These are phyloP conservation scores for Yamadazyma dushanensis DNA, from an alignment of 1,139 yeast genomes.

Conservation along the genomic window DNA sequence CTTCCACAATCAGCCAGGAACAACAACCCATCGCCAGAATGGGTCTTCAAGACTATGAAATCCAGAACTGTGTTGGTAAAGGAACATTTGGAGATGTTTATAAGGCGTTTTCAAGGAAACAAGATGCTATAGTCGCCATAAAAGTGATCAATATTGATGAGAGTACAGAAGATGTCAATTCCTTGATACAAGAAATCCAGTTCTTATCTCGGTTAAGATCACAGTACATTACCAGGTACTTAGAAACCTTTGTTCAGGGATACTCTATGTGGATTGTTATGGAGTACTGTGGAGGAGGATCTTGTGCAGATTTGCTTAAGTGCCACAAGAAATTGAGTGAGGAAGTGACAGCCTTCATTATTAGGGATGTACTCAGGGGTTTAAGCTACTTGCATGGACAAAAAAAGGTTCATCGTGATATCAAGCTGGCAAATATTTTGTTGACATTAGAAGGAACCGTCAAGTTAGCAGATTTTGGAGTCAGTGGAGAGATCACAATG, in stretches of 20 bases:
- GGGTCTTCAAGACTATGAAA: slow-evolving; percentile 29
- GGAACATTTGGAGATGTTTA: slow-evolving; percentile 91
- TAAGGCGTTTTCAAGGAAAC: slow-evolving; percentile 46
- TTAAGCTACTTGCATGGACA: slow-evolving; percentile 71
- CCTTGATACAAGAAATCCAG: slow-evolving; percentile 71
- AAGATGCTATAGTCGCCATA: slow-evolving; percentile 59
- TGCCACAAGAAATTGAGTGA: slow-evolving; percentile 56
- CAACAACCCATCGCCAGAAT: too few species aligned
- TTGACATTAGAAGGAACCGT: slow-evolving; percentile 62
- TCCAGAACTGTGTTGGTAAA: slow-evolving; percentile 67
- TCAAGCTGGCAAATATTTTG: slow-evolving; percentile 79
- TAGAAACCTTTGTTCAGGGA: slow-evolving; percentile 60
- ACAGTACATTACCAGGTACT: slow-evolving; percentile 64
- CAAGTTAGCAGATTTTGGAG: slow-evolving; percentile 86
- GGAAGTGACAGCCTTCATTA: slow-evolving; percentile 55
- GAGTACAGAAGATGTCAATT: slow-evolving; percentile 64
- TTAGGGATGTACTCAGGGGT: slow-evolving; percentile 62
- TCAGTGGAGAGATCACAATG: slow-evolving; percentile 73
- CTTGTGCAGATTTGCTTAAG: slow-evolving; percentile 73
- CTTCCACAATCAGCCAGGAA: slow-evolving; percentile 1
- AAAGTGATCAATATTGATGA: slow-evolving; percentile 78
- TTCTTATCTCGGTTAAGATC: slow-evolving; percentile 65
- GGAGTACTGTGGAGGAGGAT: slow-evolving; percentile 94
- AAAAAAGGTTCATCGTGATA: slow-evolving; percentile 78
- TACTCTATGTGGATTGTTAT: slow-evolving; percentile 81